phyloP scores from a whole-genome alignment of 1,284 basidiomycete genomes.

The Irpex lacteus region DNA sequence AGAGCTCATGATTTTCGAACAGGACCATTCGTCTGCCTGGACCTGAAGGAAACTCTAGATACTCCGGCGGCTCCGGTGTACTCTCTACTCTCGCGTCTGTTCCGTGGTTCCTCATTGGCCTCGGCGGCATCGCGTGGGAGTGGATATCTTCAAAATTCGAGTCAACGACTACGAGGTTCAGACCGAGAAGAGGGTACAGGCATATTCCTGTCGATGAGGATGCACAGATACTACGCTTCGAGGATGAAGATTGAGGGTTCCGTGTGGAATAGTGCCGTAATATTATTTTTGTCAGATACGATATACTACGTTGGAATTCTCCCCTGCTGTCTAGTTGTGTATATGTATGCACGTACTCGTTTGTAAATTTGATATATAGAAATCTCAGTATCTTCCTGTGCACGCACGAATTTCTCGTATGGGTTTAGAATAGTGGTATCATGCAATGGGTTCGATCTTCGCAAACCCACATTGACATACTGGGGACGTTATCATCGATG shows the following conservation, averaged over 20 bases:
- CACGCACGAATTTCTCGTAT: not conserved
- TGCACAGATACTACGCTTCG: constrained; percentile 78
- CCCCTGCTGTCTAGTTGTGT: not conserved
- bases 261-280: not conserved
- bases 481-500: too few relatives aligned
- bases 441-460: too few relatives aligned
- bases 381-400: not conserved
- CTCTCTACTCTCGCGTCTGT: constrained; percentile 77
- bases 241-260: constrained; percentile 62
- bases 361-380: not conserved
- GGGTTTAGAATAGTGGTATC: not conserved
- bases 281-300: not conserved
- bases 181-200: constrained; percentile 69
- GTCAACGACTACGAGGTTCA: constrained; percentile 38
- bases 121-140: constrained; percentile 73
- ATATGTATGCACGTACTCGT: not conserved
- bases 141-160: constrained; percentile 50
- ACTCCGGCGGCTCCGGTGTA: constrained; percentile 45
- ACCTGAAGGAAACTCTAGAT: constrained; percentile 44
- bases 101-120: constrained; percentile 83
- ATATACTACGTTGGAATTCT: not conserved
- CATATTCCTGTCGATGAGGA: constrained; percentile 86
- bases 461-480: too few relatives aligned
- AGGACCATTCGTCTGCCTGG: constrained; percentile 80
- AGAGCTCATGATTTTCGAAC: not conserved